Conservation (phyloP, 306 rosid species). For the Vachellia collinsii region DNA sequence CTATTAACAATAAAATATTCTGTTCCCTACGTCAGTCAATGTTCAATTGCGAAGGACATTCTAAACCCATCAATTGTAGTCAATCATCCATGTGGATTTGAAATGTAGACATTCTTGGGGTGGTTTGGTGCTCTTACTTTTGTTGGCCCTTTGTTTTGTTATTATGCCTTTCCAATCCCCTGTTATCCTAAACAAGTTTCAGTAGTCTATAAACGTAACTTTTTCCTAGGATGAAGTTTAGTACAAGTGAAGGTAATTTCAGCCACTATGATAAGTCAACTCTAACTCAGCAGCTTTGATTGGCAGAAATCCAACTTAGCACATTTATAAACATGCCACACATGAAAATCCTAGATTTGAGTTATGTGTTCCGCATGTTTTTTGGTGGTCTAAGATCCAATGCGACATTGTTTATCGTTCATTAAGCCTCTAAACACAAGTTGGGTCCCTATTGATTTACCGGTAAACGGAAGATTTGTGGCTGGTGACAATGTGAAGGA, state of each 20-base stretch:
- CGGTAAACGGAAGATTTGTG: background rate
- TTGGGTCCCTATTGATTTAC: background rate
- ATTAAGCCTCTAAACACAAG: background rate
- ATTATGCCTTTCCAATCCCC: background rate
- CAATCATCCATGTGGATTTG: constrained; percentile 27
- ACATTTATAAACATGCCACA: background rate
- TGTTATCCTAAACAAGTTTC: no score
- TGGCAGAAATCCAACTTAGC: background rate
- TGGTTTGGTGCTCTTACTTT: constrained; percentile 19
- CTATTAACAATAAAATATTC: background rate
- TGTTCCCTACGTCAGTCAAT: background rate
- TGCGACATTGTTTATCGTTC: background rate
- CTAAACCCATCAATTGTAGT: no score
- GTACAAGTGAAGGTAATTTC: no score
- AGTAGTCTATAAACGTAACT: no score
- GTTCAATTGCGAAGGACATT: no score
- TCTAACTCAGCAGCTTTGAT: no score
- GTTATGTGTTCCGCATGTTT: background rate
- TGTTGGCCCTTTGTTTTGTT: background rate
- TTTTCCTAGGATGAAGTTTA: no score
- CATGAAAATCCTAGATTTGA: background rate
- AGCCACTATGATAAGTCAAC: no score
- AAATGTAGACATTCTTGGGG: constrained; percentile 17
- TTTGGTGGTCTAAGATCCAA: background rate
- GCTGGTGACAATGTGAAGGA: background rate